A percentile compares a stretch with the other conserved stretches of the same genome.
These are phyloP conservation scores for Microbotryomycetes sp. DNA, from an alignment of 1,284 basidiomycete genomes.

Conservation along the genomic window DNA sequence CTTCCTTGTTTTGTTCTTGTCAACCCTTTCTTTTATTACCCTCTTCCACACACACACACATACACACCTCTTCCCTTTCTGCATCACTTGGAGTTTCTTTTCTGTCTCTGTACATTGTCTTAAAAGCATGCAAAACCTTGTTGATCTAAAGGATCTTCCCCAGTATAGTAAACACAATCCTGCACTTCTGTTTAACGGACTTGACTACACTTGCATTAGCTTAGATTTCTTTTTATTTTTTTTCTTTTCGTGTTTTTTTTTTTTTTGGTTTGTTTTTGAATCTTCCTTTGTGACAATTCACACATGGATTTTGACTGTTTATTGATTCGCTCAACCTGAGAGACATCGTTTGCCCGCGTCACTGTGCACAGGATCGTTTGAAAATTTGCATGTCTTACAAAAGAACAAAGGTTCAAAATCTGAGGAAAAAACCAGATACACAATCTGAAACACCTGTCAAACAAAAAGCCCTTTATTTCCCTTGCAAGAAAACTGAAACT, in stretches of 20 bases:
- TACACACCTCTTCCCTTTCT: background rate
- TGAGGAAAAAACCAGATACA: no score
- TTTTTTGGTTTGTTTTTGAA: slow-evolving; percentile 6
- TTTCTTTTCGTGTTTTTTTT: background rate
- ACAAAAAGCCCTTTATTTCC: no score
- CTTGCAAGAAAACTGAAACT: no score
- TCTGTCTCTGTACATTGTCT: no score
- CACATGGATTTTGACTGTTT: no score
- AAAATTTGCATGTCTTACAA: slow-evolving; percentile 20
- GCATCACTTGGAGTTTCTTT: slow-evolving; percentile 11
- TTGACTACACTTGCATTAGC: background rate
- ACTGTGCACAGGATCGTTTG: background rate
- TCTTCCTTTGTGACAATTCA: background rate
- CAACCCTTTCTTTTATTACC: background rate
- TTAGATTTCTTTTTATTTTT: slow-evolving; percentile 3
- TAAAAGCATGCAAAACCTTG: background rate
- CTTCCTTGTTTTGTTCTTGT: slow-evolving; percentile 4
- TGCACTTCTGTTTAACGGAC: background rate
- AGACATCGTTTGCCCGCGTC: no score
- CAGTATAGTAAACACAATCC: no score
- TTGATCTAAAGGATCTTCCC: slow-evolving; percentile 8
- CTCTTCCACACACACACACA: background rate
- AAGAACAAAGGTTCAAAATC: background rate
- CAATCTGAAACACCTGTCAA: no score
- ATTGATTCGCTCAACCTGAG: no score